phyloP scores from a whole-genome alignment of 495 filamentous ascomycete species.

The Aspergillus coremiiformis region DNA sequence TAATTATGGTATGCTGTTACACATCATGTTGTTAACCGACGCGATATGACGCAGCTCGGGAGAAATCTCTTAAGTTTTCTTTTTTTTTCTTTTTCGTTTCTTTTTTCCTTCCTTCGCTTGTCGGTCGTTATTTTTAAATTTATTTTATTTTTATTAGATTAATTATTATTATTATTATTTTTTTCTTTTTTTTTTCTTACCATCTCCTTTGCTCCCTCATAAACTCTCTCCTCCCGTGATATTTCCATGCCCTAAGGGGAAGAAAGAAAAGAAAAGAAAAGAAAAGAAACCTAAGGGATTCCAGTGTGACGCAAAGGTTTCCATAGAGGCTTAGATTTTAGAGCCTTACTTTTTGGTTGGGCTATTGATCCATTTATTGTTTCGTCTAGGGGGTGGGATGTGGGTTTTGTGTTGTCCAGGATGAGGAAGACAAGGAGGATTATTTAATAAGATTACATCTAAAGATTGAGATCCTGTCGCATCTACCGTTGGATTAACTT shows the following conservation, averaged over 20 bases:
- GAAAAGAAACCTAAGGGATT: too few relatives aligned
- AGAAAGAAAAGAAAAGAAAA: too few relatives aligned
- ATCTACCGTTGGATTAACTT: not conserved
- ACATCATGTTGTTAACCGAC: not conserved
- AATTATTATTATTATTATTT: too few relatives aligned
- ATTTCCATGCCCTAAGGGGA: not conserved
- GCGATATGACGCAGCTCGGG: not conserved
- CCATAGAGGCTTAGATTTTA: not conserved
- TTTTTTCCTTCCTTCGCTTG: not conserved
- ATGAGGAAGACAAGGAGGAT: not conserved
- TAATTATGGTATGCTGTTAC: not conserved
- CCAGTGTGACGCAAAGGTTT: not conserved
- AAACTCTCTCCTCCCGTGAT: not conserved
- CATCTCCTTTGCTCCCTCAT: not conserved
- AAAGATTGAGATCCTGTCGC: not conserved
- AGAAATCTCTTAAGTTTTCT: not conserved
- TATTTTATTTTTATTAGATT: too few relatives aligned
- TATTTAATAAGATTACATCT: not conserved
- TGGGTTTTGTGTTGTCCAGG: not conserved
- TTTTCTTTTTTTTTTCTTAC: not conserved
- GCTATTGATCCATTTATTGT: conserved; percentile 14
- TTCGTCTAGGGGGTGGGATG: not conserved
- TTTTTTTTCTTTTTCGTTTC: not conserved
- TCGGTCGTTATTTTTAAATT: too few relatives aligned
- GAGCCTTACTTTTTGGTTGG: conserved; percentile 11